Conservation (phyloP, 352 stramenopile genomes). For the Pythium biforme region DNA sequence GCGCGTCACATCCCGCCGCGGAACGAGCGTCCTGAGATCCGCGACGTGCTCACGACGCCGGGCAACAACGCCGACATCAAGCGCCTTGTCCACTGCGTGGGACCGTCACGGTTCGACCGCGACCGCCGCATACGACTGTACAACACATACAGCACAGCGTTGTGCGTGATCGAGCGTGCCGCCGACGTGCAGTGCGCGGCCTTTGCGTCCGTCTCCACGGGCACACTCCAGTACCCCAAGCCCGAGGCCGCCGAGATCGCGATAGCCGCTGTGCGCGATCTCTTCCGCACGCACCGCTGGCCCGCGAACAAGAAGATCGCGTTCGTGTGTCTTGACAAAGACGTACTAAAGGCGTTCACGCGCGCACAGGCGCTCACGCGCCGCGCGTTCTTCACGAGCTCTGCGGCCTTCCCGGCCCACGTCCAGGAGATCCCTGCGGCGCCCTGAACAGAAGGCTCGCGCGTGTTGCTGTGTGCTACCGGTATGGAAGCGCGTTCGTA, state of each 20-base stretch:
- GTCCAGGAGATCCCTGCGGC: not conserved
- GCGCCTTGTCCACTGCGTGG: constrained; percentile 62
- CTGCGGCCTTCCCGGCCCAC: not conserved
- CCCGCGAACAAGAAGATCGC: constrained; percentile 29
- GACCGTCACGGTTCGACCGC: constrained; percentile 13
- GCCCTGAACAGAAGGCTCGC: too few species aligned
- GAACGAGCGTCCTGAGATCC: not conserved
- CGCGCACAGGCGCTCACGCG: constrained; percentile 8
- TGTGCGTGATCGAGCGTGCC: constrained; percentile 32
- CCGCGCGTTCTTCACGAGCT: constrained; percentile 12
- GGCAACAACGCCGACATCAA: constrained; percentile 43
- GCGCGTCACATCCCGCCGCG: constrained; percentile 9
- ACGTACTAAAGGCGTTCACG: constrained; percentile 35
- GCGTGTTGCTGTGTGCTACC: too few species aligned
- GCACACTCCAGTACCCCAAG: constrained; percentile 34
- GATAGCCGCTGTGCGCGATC: constrained; percentile 40
- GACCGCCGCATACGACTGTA: constrained; percentile 36
- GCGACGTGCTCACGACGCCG: constrained; percentile 37
- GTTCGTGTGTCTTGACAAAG: constrained; percentile 57
- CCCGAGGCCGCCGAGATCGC: constrained; percentile 37
- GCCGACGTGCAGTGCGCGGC: constrained; percentile 35
- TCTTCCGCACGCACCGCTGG: constrained; percentile 39
- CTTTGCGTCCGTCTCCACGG: constrained; percentile 61
- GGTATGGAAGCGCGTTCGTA: too few species aligned
- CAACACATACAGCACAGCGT: constrained; percentile 49